Evolutionary conservation across 2,329 filamentous ascomycete genomes (phyloP), one percentile per base, ranked within the genome.

Genomic region (Parascedosporium putredinis): DNA sequence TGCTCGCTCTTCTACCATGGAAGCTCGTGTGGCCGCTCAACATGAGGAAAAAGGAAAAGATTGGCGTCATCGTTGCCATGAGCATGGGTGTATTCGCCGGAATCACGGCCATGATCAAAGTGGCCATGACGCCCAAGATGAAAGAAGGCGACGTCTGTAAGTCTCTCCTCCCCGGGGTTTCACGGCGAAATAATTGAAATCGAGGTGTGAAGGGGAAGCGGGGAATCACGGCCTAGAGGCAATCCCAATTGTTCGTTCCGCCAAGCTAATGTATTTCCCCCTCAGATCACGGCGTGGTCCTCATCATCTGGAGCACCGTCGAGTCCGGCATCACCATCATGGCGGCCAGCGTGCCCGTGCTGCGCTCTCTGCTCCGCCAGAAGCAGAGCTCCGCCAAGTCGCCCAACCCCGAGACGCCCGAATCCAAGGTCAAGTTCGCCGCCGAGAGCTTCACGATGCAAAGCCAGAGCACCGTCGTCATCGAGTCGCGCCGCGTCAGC

Each of bases 21-120:
- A 55, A 56, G 24, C 53, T 61, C 10, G 43, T 62, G 25, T 56
- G 57, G 57, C 55, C 54, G 2, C 50, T 62, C 2, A 55, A 59
- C 24, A 61, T 62, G 57, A 57, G 58, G 47, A 45, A 52, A 1
- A 55, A 57, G 36, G 59, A 62, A 36, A 62, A 59, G 51, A 51
- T 61, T 10, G 52, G 59, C 9, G 57, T 57, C n/a, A 56, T 57
- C 8, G 36, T 55, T 2, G 59, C 57, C 10, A 59, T 62, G 52
- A 59, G 57, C 45, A 51, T 61, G 50, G 58, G 60, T 23, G 45
- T 61, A 16, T 57, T 60, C 14, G 55, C 55, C 12, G 55, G 53
- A 3, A 23, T 54, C 14, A 52, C 54, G 12, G 54, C 51, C 9
- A 52, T 56, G 23, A 49, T 56, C 23, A 56, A 56, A 33, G 47